Conservation (phyloP, 2,329 filamentous ascomycete genomes). For the Aspergillus hortae region DNA sequence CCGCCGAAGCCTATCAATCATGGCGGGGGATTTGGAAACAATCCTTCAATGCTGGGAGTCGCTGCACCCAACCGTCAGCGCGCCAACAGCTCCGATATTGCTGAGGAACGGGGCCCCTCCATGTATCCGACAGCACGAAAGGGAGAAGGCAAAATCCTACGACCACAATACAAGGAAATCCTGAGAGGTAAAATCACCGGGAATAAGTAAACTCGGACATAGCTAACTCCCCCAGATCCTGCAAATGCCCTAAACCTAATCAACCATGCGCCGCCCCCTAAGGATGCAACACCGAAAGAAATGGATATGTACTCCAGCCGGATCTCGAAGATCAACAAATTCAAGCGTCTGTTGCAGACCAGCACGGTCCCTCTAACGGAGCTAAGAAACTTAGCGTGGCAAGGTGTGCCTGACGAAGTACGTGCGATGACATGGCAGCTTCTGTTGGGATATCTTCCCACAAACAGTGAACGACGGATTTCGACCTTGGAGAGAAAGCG, state of each 20-base stretch:
- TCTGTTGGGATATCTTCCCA: conserved; percentile 88
- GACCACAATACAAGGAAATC: conserved; percentile 97
- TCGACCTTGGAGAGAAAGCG: conserved; percentile 88
- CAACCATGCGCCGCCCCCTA: conserved; percentile 72
- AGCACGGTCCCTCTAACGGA: conserved; percentile 84
- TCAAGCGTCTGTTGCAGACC: conserved; percentile 90
- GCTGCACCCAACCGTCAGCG: conserved; percentile 53
- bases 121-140: conserved; percentile 86
- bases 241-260: conserved; percentile 95
- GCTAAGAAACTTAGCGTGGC: conserved; percentile 84
- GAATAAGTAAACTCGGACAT: too few relatives aligned
- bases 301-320: conserved; percentile 80
- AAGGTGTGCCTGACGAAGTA: conserved; percentile 89
- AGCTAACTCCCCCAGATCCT: conserved; percentile 50
- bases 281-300: conserved; percentile 75
- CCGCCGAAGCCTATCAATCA: conserved; percentile 44
- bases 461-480: conserved; percentile 90
- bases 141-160: conserved; percentile 87
- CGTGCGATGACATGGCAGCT: conserved; percentile 99
- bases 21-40: conserved; percentile 27
- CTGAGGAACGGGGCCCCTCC: conserved; percentile 77
- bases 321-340: conserved; percentile 95
- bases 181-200: conserved; percentile 55
- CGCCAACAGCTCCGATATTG: conserved; percentile 89
- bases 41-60: conserved; percentile 25